Percentiles rank a stretch among this genome's conserved stretches.
Conservation (phyloP, 306 rosid species). For the Trifolium repens region DNA sequence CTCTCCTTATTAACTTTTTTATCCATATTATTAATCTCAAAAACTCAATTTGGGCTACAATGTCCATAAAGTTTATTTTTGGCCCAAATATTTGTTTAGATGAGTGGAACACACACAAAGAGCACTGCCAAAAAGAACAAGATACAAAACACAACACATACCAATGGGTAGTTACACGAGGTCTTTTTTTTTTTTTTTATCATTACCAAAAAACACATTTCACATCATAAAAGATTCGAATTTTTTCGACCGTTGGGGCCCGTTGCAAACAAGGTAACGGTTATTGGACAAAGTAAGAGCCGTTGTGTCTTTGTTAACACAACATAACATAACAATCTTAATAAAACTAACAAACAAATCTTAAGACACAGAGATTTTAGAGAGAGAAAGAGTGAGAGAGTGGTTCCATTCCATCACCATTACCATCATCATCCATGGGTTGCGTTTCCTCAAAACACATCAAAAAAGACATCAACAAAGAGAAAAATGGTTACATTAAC, state of each 20-base stretch:
- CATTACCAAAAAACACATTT: slow-evolving; percentile 19
- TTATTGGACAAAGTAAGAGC: slow-evolving; percentile 39
- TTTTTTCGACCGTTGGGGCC: slow-evolving; percentile 87
- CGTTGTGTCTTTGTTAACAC: slow-evolving; percentile 40
- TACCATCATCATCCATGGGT: slow-evolving; percentile 63
- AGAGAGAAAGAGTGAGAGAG: not conserved
- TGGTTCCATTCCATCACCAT: no score
- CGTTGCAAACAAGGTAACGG: slow-evolving; percentile 70
- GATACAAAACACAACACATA: not conserved
- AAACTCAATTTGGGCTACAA: no score
- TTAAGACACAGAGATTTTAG: not conserved
- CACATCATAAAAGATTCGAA: slow-evolving; percentile 54
- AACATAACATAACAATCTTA: slow-evolving; percentile 15
- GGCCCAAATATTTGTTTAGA: no score
- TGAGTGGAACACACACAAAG: no score
- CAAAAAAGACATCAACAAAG: slow-evolving; percentile 59
- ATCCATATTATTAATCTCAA: no score
- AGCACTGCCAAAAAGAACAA: not conserved
- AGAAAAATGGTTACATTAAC: slow-evolving; percentile 56
- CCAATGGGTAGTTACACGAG: not conserved
- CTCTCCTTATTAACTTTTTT: no score
- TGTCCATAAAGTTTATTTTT: no score
- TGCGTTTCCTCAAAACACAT: slow-evolving; percentile 85
- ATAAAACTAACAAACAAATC: slow-evolving; percentile 37
- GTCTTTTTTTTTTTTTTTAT: not conserved